Evolutionary conservation across 306 rosid genomes (phyloP), one percentile per base, ranked within the genome.

Genomic region (Oxytropis ochrocephala): DNA sequence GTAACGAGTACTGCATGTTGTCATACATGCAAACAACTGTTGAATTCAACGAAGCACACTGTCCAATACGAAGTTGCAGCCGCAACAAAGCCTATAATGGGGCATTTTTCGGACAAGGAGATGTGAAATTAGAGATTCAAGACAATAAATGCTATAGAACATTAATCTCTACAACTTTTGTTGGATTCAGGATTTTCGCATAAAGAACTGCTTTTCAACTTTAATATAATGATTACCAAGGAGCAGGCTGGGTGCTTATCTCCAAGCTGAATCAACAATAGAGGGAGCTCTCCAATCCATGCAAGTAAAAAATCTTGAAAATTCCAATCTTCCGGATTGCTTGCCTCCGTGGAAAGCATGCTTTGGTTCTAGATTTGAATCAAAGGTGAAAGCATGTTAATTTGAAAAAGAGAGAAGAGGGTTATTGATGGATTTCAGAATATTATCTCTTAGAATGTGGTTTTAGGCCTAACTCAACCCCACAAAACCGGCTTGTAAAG

Each of bases 231-330:
- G 19, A 69, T 69, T 80, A 90, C 98, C 90, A 81, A 47, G 51
- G 88, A 87, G 79, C 76, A 84, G 59, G 83, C 56, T 5, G 85
- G 82, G 77, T 84, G 72, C 44, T 80, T 80, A 79, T 88, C 90
- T 62, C 88, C 95, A 18, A 94, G 85, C 60, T 73, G 83, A 72
- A 85, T 84, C 67, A 94, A 82, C 85, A 91, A 80, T 65, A 53
- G 12, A 13, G 99, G 91, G 59, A 94, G 85, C 77, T 91, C 91
- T 70, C 78, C 70, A 50, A 87, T 87, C 99, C 98, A 88, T 38
- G 82, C 71, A 69, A 69, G 82, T 35, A 82, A 79, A 82, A 67
- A 69, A 38, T 55, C 67, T 73, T 85, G 84, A 81, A 85, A 64
- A 52, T 84, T 77, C 56, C 81, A 35, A 79, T 74, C 56, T 72